Conservation (phyloP, 73 alveolate species). For the Paramecium sexaurelia region DNA sequence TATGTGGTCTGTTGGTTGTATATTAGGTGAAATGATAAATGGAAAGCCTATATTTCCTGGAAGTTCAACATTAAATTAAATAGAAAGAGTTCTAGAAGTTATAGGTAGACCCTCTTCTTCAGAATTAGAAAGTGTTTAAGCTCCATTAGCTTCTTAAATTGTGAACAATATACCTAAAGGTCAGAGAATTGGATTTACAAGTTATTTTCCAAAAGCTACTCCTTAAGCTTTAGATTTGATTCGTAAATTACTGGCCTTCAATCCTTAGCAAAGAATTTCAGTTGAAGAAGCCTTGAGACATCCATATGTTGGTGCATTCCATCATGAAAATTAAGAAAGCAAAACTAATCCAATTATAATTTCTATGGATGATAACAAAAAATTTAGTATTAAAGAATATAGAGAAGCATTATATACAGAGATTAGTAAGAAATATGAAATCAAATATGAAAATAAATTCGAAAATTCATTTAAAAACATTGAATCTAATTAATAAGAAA, state of each 20-base stretch:
- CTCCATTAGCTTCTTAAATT: conserved; percentile 74
- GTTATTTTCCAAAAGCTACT: conserved; percentile 82
- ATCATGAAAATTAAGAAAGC: conserved; percentile 83
- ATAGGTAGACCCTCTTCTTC: conserved; percentile 89
- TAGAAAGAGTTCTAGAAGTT: conserved; percentile 84
- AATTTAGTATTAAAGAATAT: conserved; percentile 87
- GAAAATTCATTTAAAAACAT: neutral
- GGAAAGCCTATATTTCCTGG: conserved; percentile 92
- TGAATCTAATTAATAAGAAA: neutral
- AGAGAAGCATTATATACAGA: conserved; percentile 84
- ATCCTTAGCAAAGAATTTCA: conserved; percentile 84
- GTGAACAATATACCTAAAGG: conserved; percentile 74
- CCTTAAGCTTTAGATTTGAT: conserved; percentile 85
- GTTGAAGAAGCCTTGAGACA: conserved; percentile 90
- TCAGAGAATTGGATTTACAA: conserved; percentile 75
- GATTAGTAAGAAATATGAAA: conserved; percentile 79
- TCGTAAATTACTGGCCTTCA: conserved; percentile 71
- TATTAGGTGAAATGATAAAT: conserved; percentile 83
- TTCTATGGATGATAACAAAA: conserved; percentile 86
- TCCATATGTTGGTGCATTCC: conserved; percentile 92
- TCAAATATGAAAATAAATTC: neutral
- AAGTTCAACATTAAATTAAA: conserved; percentile 82
- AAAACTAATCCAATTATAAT: conserved; percentile 75
- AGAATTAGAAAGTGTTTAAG: conserved; percentile 79
- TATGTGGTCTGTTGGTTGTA: conserved; percentile 95